Base-by-base conservation (phyloP, 2,329 filamentous ascomycete species). In the Pseudophaeomoniella oleicola region DNA sequence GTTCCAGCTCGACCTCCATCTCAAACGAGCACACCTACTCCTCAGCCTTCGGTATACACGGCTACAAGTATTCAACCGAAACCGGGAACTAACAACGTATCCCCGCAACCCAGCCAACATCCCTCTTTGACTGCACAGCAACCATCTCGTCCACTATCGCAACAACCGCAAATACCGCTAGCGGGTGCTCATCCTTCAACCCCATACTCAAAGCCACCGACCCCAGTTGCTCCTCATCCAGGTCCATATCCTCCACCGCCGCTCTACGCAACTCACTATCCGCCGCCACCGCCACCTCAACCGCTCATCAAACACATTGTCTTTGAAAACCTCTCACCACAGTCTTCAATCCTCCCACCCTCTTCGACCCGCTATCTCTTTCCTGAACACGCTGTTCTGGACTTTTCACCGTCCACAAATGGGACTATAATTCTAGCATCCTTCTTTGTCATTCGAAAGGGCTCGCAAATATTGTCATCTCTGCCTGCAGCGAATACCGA, bases 281-380 rank as follows among this genome's bases (percentile, higher is more conserved):
- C 53, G 17, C 48, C 49, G 5, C 48, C 31, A 13, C 46, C 53
- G 29, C 46, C 51, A 14, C 45, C 46, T 11, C 50, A 55, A 37
- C 42, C 57, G 3, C 53, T 58, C 37, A 60, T 63, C 44, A 66
- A 60, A 42, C 55, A 62, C 2, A 57, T 68, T 4, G 59, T 67
- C 6, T 59, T 68, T 32, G 64, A 68, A 41, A 65, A 66, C 27
- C 56, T 58, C 9, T 57, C 60, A 6, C 53, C 58, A 0, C 45
- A 60, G 37, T 57, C 56, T 1, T 58, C 59, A 0, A 52, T 53
- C 3, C 58, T 62, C 41, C 53, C 57, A 19, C 56, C 55, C 6
- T 60, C 57, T 4, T 60, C 62, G 9, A 64, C 67, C 44, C 57
- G 64, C 14, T 68, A 62, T 45, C 45, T 66, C 2, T 65, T 68